Base-by-base conservation (phyloP, 176 grass and related monocot species). In the Pontederia paniculata region DNA sequence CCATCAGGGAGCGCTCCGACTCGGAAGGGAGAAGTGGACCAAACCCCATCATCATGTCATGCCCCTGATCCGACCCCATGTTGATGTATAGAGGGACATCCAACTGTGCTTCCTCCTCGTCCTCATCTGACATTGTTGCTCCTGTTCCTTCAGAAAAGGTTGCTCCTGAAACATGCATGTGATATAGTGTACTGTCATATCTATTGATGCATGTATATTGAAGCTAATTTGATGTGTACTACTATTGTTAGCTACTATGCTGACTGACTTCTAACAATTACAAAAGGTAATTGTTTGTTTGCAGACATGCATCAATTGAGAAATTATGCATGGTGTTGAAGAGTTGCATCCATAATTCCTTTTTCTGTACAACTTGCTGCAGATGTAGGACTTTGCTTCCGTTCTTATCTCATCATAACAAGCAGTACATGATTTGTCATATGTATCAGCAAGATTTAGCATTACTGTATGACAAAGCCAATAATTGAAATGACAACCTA, bases 1-100 rank as follows among this genome's bases (percentile, higher is more conserved):
- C 94, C 94, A 99, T 99, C 52, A 99, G 83, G 3, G 94, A 93
- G 47, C 94, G 75, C 69, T 99, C 94, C 0, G 94, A 88, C 60
- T 99, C 94, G 1, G 94, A 93, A 12, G 83, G 83, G 2, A 93
- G 47, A 51, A 99, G 94, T 0, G 94, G 94, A 10, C 94, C 94
- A n/a, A 93, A 93, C 50, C 94, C 87, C 87, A 88, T 88, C 80
- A 99, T 88, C 25, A 31, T 31, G 76, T 93, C 87, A 52, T 85
- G 94, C 47, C 70, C 94, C 1, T 31, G 25, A 2, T 99, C 88
- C 42, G 68, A 74, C 10, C 80, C 68, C 25, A 31, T 31, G 25
- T 31, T 31, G 70, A 99, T 82, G 42, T 99, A 87, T 51, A 93
- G 42, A 0, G 66, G 10, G 11, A 42, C 46, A 21, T 88, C 70